Conservation (phyloP, 306 rosid genomes). For the Trifolium subterraneum region DNA sequence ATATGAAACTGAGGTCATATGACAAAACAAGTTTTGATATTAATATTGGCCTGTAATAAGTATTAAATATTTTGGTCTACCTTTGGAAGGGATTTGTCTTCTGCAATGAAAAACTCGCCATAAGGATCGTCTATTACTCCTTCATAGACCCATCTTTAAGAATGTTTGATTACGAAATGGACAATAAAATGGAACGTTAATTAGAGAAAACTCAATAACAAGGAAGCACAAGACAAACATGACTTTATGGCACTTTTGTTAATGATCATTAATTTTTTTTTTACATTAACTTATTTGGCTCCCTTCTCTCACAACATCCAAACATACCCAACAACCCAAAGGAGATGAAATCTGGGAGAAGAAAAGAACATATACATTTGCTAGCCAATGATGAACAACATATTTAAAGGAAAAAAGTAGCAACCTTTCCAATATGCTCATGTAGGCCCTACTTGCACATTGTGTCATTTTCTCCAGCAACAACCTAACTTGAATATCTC, state of each 20-base stretch:
- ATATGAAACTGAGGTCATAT: conserved; percentile 40
- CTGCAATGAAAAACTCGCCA: conserved; percentile 91
- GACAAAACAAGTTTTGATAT: conserved; percentile 36
- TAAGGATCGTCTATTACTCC: conserved; percentile 98
- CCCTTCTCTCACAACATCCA: conserved; percentile 25
- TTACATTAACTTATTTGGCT: not conserved
- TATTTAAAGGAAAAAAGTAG: conserved; percentile 5
- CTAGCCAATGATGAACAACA: conserved; percentile 30
- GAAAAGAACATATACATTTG: conserved; percentile 22
- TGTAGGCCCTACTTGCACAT: conserved; percentile 92
- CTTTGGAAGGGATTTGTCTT: conserved; percentile 90
- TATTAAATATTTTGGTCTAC: conserved; percentile 48
- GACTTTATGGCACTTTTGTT: conserved; percentile 2
- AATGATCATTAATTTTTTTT: not conserved
- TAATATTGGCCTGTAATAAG: conserved; percentile 28
- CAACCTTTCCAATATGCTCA: conserved; percentile 91
- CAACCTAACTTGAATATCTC: conserved; percentile 87
- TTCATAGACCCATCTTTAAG: conserved; percentile 92
- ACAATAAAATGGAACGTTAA: conserved; percentile 39
- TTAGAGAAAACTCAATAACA: conserved; percentile 28
- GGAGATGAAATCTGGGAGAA: conserved; percentile 10
- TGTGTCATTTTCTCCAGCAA: conserved; percentile 93
- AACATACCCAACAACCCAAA: conserved; percentile 28
- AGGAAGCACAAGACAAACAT: not conserved
- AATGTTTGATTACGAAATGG: conserved; percentile 43